Evolutionary conservation across 1,139 yeast species (phyloP).

Genomic region (Suhomyces terraborum): DNA sequence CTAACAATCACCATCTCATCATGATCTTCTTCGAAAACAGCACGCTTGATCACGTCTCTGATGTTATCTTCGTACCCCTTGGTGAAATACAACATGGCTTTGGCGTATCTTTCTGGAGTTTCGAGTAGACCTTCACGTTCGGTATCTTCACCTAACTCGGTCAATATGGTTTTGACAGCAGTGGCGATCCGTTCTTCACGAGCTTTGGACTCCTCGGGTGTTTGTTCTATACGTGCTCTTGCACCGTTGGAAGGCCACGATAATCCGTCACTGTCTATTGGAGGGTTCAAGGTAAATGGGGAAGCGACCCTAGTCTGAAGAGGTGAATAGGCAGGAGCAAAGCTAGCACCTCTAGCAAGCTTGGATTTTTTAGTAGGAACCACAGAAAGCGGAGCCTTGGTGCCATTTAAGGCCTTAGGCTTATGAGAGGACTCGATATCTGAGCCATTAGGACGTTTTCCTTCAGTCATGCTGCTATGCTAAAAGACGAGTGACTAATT

Average conservation of each 20-base stretch:
- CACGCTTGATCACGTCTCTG: constrained; percentile 86
- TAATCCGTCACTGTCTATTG: constrained; percentile 85
- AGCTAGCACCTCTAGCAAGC: constrained; percentile 18
- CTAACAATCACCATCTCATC: constrained; percentile 98
- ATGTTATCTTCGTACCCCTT: constrained; percentile 95
- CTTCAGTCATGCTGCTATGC: constrained; percentile 6
- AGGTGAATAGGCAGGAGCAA: constrained; percentile 38
- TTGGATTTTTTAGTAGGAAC: constrained; percentile 30
- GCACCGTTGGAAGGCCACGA: constrained; percentile 97
- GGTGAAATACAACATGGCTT: constrained; percentile 94
- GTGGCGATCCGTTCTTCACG: constrained; percentile 77
- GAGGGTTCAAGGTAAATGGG: constrained; percentile 80
- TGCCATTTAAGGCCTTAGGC: constrained; percentile 18
- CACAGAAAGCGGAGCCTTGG: constrained; percentile 26
- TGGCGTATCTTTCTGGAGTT: constrained; percentile 94
- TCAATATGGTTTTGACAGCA: constrained; percentile 80
- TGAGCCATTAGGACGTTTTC: constrained; percentile 3
- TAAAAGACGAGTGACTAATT: constrained; percentile 1
- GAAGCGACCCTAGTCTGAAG: constrained; percentile 77
- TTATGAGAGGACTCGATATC: neutral
- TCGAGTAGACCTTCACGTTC: constrained; percentile 86
- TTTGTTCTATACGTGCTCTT: constrained; percentile 66
- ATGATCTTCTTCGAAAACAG: constrained; percentile 97
- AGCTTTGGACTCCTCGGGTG: constrained; percentile 57
- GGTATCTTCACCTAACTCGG: constrained; percentile 90